Evolutionary conservation across 2,329 filamentous ascomycete genomes (phyloP), one percentile per base, ranked within the genome.

Genomic region (Aspergillus novoparasiticus): DNA sequence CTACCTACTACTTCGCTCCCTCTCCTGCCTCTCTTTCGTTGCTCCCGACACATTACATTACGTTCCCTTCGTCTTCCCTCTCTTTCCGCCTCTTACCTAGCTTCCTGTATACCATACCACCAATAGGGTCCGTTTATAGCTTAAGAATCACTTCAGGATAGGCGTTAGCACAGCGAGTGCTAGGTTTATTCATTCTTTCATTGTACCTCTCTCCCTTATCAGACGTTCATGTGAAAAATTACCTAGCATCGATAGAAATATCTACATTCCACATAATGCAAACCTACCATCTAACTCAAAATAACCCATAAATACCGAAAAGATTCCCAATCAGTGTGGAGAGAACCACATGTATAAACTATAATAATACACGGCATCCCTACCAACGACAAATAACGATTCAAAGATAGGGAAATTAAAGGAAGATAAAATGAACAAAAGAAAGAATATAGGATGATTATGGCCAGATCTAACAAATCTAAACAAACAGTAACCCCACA

Each of bases 391-490:
- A 59, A n/a, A 36, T 39, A 48, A 9, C 39, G 3, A n/a, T 41
- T 41, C 9, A 41, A 41, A n/a, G 39, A 41, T 41, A 41, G 39
- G 16, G n/a, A 41, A 9, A 39, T 19, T 39, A 19, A 19, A 50
- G 14, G 58, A 14, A 14, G 30, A n/a, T 11, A 23, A 46, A 36
- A 26, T 21, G 30, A 43, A 67, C 41, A 57, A 45, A 61, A 63
- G 50, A 58, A 61, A 57, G 30, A 14, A 57, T 41, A 30, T 32
- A 57, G 57, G 50, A 60, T 57, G 32, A 64, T 50, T 60, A 64
- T 66, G 57, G 50, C 57, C 64, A 57, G 62, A 57, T 63, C 61
- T 66, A 62, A 56, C 50, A 64, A 54, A 53, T 68, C 68, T 69
- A 64, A 63, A 62, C 46, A 56, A 60, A 53, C 56, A 59, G 36